phyloP scores from a whole-genome alignment of 345 rosid genomes.

The Nasturtium officinale region DNA sequence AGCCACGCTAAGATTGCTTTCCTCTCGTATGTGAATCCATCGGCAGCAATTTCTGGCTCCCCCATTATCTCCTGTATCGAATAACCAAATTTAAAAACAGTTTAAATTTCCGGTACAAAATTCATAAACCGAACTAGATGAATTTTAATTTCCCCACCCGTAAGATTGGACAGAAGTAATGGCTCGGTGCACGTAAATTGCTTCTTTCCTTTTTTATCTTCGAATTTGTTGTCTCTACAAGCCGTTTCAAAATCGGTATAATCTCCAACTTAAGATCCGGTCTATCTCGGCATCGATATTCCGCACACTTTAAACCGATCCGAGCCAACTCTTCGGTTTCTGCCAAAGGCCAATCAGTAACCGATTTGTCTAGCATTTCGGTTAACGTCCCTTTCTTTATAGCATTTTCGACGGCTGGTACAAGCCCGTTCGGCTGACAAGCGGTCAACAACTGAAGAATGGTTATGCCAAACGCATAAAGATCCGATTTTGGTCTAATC shows the following conservation, averaged over 20 bases:
- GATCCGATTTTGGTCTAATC: constrained; percentile 82
- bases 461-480: constrained; percentile 72
- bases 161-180: constrained; percentile 85
- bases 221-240: constrained; percentile 57
- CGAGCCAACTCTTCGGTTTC: constrained; percentile 74
- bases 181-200: constrained; percentile 59
- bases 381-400: constrained; percentile 55
- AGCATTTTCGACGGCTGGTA: constrained; percentile 58
- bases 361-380: constrained; percentile 61
- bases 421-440: constrained; percentile 60
- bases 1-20: constrained; percentile 80
- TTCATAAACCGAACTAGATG: neutral
- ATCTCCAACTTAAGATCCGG: constrained; percentile 85
- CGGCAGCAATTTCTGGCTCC: constrained; percentile 81
- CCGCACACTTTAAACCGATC: constrained; percentile 67
- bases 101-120: neutral
- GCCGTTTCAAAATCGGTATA: constrained; percentile 71
- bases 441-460: constrained; percentile 68
- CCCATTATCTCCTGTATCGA: constrained; percentile 70
- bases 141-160: constrained; percentile 47
- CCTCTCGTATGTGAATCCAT: constrained; percentile 85
- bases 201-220: constrained; percentile 50
- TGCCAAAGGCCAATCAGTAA: constrained; percentile 77
- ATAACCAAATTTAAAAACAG: neutral
- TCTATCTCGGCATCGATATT: constrained; percentile 80